phyloP scores from a whole-genome alignment of 306 rosid genomes.

The Cucurbita pepo region DNA sequence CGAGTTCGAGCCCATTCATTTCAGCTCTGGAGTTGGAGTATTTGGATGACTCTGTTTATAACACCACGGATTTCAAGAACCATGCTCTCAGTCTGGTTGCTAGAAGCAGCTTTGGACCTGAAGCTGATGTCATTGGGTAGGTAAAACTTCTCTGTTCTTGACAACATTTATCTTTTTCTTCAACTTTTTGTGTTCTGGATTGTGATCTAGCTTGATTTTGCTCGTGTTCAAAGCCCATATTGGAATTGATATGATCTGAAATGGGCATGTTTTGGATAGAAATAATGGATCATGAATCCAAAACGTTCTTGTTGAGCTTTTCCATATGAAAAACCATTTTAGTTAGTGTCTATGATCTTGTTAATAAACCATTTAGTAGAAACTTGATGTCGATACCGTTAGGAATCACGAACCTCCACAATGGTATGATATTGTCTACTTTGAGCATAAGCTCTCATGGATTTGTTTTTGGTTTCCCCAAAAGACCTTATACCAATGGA shows the following conservation, averaged over 20 bases:
- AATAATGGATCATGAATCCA: background rate
- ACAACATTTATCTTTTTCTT: background rate
- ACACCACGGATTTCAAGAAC: conserved; percentile 48
- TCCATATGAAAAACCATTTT: background rate
- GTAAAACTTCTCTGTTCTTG: background rate
- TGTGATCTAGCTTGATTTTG: background rate
- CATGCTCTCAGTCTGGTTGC: conserved; percentile 53
- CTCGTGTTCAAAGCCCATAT: background rate
- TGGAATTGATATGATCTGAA: background rate
- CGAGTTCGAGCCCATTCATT: conserved; percentile 61
- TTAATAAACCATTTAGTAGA: background rate
- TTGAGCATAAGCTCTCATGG: too few relatives aligned
- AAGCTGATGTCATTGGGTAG: conserved; percentile 38
- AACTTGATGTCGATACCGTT: background rate
- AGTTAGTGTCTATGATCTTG: background rate
- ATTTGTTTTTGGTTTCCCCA: too few relatives aligned
- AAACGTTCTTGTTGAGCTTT: background rate
- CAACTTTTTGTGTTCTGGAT: too few relatives aligned
- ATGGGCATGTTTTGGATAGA: background rate
- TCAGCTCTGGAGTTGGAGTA: conserved; percentile 62
- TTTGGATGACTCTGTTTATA: conserved; percentile 48
- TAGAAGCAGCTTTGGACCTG: conserved; percentile 37
- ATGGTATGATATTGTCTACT: too few relatives aligned
- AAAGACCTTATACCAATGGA: too few relatives aligned
- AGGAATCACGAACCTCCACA: too few relatives aligned